Base-by-base conservation (phyloP, 1,284 basidiomycete genomes). In the Cerrena zonata region DNA sequence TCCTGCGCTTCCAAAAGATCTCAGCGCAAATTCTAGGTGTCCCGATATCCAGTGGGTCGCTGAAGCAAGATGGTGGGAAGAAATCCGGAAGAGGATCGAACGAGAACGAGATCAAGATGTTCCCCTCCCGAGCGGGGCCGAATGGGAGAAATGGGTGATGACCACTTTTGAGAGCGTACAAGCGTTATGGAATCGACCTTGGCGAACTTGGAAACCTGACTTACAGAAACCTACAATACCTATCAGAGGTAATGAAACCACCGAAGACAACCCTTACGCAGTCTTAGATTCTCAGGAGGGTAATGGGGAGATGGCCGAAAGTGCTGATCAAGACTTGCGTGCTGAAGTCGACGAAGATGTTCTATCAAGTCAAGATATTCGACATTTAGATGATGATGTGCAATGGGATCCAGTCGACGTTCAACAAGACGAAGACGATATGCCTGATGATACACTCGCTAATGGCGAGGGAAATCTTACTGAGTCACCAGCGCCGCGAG, bases 161-260 rank as follows among this genome's bases (percentile, higher is more conserved):
- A 89, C 89, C 1, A 84, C 89, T 0, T 95, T 94, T 59, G 86
- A 94, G 63, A 94, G 91, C 48, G 74, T 91, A 5, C 82, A 89
- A 66, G 84, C 78, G 0, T 70, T 89, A 2, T 90, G 88, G 87
- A 80, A 82, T 47, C 66, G 75, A 38, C 61, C 72, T 42, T 76
- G 74, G 66, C 80, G 70, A 61, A 72, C 68, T 4, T 86, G 84
- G 83, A 78, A 67, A 56, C 80, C 82, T 22, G 51, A 50, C n/a
- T 49, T 23, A n/a, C 39, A 49, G n/a, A 26, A 24, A 2, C 47
- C 49, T 4, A 45, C 39, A 5, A 24, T 24, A 21, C 15, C 27
- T 34, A 27, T 34, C 24, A 45, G 39, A 21, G 22, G 19, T 13
- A 37, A 21, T 3, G 22, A 47, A 21, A 41, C 21, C 39, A 36